These are phyloP conservation scores for Globisporangium canariense DNA, from an alignment of 352 stramenopile species.

Conservation along the genomic window DNA sequence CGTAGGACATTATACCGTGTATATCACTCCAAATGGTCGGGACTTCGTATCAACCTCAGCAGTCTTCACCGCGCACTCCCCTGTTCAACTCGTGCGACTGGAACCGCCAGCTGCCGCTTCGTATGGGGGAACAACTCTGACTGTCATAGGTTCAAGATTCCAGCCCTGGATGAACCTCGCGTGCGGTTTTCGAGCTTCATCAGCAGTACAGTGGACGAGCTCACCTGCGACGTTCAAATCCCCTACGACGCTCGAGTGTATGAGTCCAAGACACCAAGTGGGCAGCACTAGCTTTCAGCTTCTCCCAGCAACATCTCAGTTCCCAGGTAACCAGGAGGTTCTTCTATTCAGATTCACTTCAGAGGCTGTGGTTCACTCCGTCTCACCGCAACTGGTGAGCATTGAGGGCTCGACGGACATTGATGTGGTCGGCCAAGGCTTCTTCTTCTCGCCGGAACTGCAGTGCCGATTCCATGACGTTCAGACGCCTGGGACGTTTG, in stretches of 20 bases:
- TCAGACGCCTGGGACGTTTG: constrained; percentile 16
- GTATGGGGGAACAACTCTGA: constrained; percentile 17
- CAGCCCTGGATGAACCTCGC: constrained; percentile 34
- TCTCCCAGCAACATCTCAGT: constrained; percentile 23
- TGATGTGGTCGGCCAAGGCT: constrained; percentile 32
- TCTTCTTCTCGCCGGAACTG: constrained; percentile 24
- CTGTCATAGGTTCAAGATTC: constrained; percentile 31
- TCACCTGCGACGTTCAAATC: constrained; percentile 23
- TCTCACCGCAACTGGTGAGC: constrained; percentile 23
- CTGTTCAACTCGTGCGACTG: constrained; percentile 20
- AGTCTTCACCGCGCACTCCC: constrained; percentile 27
- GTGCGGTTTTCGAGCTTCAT: constrained; percentile 28
- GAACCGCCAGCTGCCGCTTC: constrained; percentile 21
- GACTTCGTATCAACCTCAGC: constrained; percentile 23
- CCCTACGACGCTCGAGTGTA: constrained; percentile 25
- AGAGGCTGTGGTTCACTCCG: constrained; percentile 22
- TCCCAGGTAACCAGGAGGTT: constrained; percentile 7
- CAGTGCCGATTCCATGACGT: constrained; percentile 26
- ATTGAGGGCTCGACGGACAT: constrained; percentile 21
- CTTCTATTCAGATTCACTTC: constrained; percentile 30
- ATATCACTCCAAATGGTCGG: constrained; percentile 35
- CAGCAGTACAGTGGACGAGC: constrained; percentile 14
- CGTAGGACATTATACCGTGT: constrained; percentile 25
- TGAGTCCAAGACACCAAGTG: constrained; percentile 12
- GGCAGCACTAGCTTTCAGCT: constrained; percentile 22